These are phyloP conservation scores for Thermoascus crustaceus DNA, from an alignment of 2,329 filamentous ascomycete genomes.

Conservation along the genomic window DNA sequence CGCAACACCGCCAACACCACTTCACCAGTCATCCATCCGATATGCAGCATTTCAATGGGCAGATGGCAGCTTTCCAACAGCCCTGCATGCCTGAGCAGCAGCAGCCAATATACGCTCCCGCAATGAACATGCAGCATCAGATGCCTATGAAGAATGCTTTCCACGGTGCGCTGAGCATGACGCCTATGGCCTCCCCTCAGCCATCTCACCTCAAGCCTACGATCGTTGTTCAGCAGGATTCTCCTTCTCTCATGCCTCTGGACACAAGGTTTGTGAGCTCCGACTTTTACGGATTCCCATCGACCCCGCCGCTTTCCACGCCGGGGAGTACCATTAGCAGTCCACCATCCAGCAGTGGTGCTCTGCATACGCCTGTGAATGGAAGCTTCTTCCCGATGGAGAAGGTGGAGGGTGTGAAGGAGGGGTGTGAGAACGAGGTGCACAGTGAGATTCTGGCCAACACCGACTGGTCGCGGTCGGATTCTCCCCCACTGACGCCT, in stretches of 20 bases:
- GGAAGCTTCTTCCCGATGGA: slow-evolving; percentile 68
- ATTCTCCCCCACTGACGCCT: slow-evolving; percentile 83
- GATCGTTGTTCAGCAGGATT: slow-evolving; percentile 56
- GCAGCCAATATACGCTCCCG: slow-evolving; percentile 32
- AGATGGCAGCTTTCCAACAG: slow-evolving; percentile 25
- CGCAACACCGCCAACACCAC: slow-evolving; percentile 65
- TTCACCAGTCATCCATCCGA: slow-evolving; percentile 59
- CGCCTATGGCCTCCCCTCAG: slow-evolving; percentile 67
- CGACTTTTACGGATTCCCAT: slow-evolving; percentile 64
- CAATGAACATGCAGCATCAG: slow-evolving; percentile 38
- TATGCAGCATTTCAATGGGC: slow-evolving; percentile 34
- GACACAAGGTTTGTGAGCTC: slow-evolving; percentile 64
- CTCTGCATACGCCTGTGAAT: slow-evolving; percentile 75
- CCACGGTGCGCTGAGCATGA: slow-evolving; percentile 41
- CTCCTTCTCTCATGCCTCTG: slow-evolving; percentile 51
- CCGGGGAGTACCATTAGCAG: slow-evolving; percentile 80
- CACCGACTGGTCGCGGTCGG: slow-evolving; percentile 67
- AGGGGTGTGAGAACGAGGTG: slow-evolving; percentile 61
- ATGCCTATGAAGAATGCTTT: slow-evolving; percentile 36
- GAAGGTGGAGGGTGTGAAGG: slow-evolving; percentile 59
- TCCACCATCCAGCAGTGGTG: slow-evolving; percentile 65
- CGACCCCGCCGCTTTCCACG: slow-evolving; percentile 78
- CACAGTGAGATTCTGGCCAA: slow-evolving; percentile 64
- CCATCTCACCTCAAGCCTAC: slow-evolving; percentile 66
- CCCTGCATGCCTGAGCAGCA: slow-evolving; percentile 20